phyloP scores from a whole-genome alignment of 2,329 filamentous ascomycete genomes.

The Leptodontidium sp. region DNA sequence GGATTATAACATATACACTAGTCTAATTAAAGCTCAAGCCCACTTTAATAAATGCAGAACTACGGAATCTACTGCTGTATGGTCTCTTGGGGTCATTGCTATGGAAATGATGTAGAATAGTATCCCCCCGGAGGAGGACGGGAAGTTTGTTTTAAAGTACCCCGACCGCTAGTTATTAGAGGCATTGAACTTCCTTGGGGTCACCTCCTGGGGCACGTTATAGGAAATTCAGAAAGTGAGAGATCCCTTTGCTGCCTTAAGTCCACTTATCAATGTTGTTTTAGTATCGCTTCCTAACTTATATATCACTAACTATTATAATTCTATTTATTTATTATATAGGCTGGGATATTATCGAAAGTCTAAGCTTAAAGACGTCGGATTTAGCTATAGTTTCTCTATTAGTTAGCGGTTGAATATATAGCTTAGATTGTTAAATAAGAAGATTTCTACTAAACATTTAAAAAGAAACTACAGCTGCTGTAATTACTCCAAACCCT shows the following conservation, averaged over 20 bases:
- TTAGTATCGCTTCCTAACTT: conserved; percentile 27
- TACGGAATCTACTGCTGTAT: not conserved
- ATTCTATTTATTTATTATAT: conserved; percentile 16
- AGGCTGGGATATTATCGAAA: too few species aligned
- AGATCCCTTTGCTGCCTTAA: conserved; percentile 3
- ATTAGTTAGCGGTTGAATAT: too few species aligned
- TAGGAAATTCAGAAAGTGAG: conserved; percentile 29
- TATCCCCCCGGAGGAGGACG: not conserved
- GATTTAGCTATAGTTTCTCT: too few species aligned
- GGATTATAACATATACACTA: conserved; percentile 1
- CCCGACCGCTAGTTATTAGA: too few species aligned
- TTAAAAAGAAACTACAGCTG: too few species aligned
- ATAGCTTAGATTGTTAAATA: too few species aligned
- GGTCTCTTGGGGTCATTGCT: not conserved
- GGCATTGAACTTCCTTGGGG: too few species aligned
- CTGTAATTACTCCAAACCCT: not conserved
- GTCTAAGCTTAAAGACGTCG: too few species aligned
- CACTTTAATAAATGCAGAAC: conserved; percentile 4
- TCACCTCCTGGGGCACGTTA: too few species aligned
- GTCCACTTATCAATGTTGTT: conserved; percentile 13
- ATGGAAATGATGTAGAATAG: conserved; percentile 8
- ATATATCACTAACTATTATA: conserved; percentile 21
- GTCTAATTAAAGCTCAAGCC: conserved; percentile 2
- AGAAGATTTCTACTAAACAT: too few species aligned
- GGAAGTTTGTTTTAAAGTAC: too few species aligned